Evolutionary conservation across 2,329 filamentous ascomycete genomes (phyloP).

Genomic region (Sphaerulina musiva): DNA sequence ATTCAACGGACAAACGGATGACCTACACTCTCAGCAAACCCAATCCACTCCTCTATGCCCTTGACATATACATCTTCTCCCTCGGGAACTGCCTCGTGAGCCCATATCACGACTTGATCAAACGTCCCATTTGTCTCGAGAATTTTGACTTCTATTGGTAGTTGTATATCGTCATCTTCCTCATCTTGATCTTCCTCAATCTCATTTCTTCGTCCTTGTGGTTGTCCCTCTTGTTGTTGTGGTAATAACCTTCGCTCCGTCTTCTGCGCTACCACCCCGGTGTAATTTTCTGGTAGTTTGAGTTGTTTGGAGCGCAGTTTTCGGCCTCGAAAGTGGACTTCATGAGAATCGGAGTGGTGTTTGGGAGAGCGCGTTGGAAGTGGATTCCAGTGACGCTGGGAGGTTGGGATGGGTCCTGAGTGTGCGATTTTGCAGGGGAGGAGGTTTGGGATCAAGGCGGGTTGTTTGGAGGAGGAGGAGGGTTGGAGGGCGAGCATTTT

Average conservation of each 20-base stretch:
- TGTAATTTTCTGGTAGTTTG: constrained; percentile 63
- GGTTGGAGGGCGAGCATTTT: constrained; percentile 43
- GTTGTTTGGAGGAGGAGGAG: constrained; percentile 21
- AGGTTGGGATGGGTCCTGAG: constrained; percentile 61
- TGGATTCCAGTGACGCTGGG: constrained; percentile 65
- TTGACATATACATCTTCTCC: constrained; percentile 64
- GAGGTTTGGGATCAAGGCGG: constrained; percentile 57
- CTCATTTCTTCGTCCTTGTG: constrained; percentile 25
- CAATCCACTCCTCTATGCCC: constrained; percentile 73
- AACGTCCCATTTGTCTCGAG: constrained; percentile 63
- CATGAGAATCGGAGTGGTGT: constrained; percentile 24
- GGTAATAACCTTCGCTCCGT: constrained; percentile 21
- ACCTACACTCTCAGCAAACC: constrained; percentile 61
- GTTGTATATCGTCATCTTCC: constrained; percentile 38
- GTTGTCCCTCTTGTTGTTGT: constrained; percentile 10
- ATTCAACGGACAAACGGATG: no score
- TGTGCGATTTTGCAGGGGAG: constrained; percentile 77
- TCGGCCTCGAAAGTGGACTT: constrained; percentile 70
- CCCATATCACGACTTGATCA: constrained; percentile 74
- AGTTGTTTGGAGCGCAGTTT: constrained; percentile 65
- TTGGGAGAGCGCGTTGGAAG: constrained; percentile 9
- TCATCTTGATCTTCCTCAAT: constrained; percentile 28
- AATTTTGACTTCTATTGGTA: constrained; percentile 47
- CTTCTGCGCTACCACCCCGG: constrained; percentile 35
- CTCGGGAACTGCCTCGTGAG: constrained; percentile 63